Evolutionary conservation across 345 rosid genomes (phyloP), one percentile per base, ranked within the genome.

Genomic region (Pistacia integerrima): DNA sequence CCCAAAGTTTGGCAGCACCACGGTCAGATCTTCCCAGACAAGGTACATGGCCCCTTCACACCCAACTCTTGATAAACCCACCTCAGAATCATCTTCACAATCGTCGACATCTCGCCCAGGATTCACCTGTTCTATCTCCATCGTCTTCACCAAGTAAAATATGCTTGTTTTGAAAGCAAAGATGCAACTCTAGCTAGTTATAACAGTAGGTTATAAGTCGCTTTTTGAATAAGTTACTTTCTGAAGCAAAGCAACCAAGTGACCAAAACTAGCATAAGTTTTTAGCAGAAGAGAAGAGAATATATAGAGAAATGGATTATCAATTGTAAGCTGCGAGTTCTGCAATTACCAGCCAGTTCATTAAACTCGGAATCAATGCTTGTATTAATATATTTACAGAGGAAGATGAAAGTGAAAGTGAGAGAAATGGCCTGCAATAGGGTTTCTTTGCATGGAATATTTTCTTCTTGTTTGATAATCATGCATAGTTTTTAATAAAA

Each of bases 1-100:
- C 0, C 93, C 94, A 61, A 89, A 86, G 74, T 86, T 90, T 22
- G 93, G 91, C 71, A 94, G 61, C 73, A 90, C 83, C 71, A 89
- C 98, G 12, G 86, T 78, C 35, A 94, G 74, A 81, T 91, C 94
- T 55, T 89, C 95, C 97, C 97, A 94, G 1, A 86, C 85, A 79
- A 92, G 82, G 62, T 79, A 84, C 73, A 78, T 84, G 9, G 72
- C 82, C 2, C 60, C 81, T 7, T n/a, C 63, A 0, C 2, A 73
- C 8, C 14, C 1, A 35, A 74, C 59, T 48, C 67, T 28, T 16
- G 48, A 55, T 0, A 70, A 18, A 70, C 52, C 64, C n/a, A 11
- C 76, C 2, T 46, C 36, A n/a, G 59, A 8, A n/a, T 52, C 69
- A 17, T 10, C 48, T 2, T 8, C 35, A 51, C 35, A 16, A 16